Evolutionary conservation across 2,329 filamentous ascomycete species (phyloP), one percentile per base, ranked within the genome.

Genomic region (Pseudogymnoascus sp.): DNA sequence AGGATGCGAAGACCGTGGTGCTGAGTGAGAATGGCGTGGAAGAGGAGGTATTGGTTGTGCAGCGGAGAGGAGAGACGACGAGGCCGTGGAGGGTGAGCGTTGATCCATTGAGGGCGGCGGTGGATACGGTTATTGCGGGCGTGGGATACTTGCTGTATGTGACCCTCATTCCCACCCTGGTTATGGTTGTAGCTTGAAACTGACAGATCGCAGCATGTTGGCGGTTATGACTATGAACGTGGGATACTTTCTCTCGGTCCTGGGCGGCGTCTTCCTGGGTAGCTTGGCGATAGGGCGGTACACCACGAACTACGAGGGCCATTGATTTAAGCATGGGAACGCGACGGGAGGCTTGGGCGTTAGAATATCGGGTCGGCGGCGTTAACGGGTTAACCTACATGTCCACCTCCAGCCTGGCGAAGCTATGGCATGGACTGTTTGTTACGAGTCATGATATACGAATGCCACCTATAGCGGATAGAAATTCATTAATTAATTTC

Each of bases 221-320:
- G 90, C 89, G 12, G 88, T 95, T 71, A 96, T 94, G 90, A 92
- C 89, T 1, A 85, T 90, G 78, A 94, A 94, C 69, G 82, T 93
- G 13, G 90, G 90, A 10, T 94, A 94, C 72, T 93, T 93, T 73
- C 75, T 91, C 61, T 92, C 89, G 0, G 82, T 92, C n/a, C 80
- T 95, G 9, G 87, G 79, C 4, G 88, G 88, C 12, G 83, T 88
- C 1, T 97, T 97, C 71, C 72, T 95, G n/a, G 93, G 93, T 25
- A 94, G 94, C 72, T 76, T 97, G 6, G 65, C 65, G 12, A 59
- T 73, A n/a, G 71, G 72, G 27, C 65, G 71, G 58, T 73, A 72
- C 58, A 64, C 63, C 13, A 64, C 61, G 31, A 33, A 25, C 40
- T 60, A 45, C 29, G 59, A 42, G 35, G 58, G 35, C 21, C 58